Percentiles rank a stretch among this genome's conserved stretches.
These are phyloP conservation scores for Kappamyces sp. DNA, from an alignment of 192 early-diverging fungal genomes.

Conservation along the genomic window DNA sequence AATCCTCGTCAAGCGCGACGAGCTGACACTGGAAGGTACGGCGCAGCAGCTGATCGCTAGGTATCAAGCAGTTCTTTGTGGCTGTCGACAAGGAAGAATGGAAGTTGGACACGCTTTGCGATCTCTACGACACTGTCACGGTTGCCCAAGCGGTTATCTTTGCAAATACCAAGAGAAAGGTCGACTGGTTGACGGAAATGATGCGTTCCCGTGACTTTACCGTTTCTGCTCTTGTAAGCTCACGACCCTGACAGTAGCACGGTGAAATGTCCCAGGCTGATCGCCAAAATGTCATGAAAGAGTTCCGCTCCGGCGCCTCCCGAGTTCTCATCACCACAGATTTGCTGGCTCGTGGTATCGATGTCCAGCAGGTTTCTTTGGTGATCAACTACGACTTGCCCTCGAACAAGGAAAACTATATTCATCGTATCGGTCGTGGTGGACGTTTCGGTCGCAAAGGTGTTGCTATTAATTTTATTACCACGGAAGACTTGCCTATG, in stretches of 20 bases:
- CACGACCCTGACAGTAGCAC: slow-evolving; percentile 47
- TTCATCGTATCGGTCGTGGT: slow-evolving; percentile 94
- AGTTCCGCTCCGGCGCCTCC: slow-evolving; percentile 87
- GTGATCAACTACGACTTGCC: slow-evolving; percentile 98
- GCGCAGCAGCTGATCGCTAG: slow-evolving; percentile 22
- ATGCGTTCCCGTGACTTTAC: slow-evolving; percentile 97
- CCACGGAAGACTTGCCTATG: slow-evolving; percentile 85
- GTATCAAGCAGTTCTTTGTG: slow-evolving; percentile 98
- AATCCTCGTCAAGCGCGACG: slow-evolving; percentile 97
- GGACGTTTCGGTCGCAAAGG: slow-evolving; percentile 98
- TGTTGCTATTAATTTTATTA: slow-evolving; percentile 98
- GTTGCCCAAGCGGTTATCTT: slow-evolving; percentile 99
- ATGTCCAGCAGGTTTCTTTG: slow-evolving; percentile 97
- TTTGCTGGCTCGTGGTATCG: slow-evolving; percentile 98
- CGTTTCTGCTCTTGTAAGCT: slow-evolving; percentile 76
- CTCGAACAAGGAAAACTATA: slow-evolving; percentile 93
- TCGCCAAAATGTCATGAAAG: slow-evolving; percentile 94
- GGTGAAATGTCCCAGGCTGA: slow-evolving; percentile 99
- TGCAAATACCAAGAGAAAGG: slow-evolving; percentile 93
- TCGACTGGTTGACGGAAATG: slow-evolving; percentile 95
- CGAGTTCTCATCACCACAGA: slow-evolving; percentile 98
- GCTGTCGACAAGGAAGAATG: slow-evolving; percentile 96
- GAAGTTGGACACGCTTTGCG: slow-evolving; percentile 98
- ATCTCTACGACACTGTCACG: slow-evolving; percentile 93
- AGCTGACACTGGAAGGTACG: slow-evolving; percentile 78